Conservation (phyloP, 495 filamentous ascomycete species). For the Chaetomium tenue region DNA sequence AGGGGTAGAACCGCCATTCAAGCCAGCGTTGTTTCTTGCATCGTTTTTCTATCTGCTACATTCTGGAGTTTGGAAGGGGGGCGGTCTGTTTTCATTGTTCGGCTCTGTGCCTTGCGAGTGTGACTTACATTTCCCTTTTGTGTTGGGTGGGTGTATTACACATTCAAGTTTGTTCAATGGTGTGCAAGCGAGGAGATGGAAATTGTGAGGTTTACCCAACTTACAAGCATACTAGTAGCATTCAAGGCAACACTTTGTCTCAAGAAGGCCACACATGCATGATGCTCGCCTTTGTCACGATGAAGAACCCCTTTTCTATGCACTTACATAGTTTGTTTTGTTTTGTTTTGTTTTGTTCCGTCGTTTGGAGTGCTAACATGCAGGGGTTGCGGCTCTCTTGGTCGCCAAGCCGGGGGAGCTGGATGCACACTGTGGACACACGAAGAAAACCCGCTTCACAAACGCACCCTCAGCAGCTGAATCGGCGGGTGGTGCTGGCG, state of each 20-base stretch:
- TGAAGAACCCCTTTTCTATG: background rate
- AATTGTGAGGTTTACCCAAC: background rate
- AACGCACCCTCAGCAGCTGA: background rate
- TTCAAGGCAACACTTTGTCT: background rate
- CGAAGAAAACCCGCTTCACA: slow-evolving; percentile 16
- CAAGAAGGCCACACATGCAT: background rate
- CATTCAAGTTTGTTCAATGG: background rate
- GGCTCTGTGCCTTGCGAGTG: background rate
- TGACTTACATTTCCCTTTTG: background rate
- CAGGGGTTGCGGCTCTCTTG: background rate
- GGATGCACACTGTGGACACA: slow-evolving; percentile 10
- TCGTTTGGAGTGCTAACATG: background rate
- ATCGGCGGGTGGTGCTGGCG: slow-evolving; percentile 3
- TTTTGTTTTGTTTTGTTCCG: background rate
- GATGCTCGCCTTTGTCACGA: too few species aligned
- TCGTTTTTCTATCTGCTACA: background rate
- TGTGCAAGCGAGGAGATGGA: background rate
- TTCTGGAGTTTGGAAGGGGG: background rate
- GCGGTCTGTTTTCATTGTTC: background rate
- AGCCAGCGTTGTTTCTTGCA: background rate
- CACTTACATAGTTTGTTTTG: too few species aligned
- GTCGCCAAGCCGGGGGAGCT: slow-evolving; percentile 7
- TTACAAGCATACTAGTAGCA: background rate
- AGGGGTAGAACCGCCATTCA: background rate
- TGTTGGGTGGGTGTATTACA: background rate